These are phyloP conservation scores for Suhomyces wounanorum DNA, from an alignment of 1,139 yeast genomes.

Conservation along the genomic window DNA sequence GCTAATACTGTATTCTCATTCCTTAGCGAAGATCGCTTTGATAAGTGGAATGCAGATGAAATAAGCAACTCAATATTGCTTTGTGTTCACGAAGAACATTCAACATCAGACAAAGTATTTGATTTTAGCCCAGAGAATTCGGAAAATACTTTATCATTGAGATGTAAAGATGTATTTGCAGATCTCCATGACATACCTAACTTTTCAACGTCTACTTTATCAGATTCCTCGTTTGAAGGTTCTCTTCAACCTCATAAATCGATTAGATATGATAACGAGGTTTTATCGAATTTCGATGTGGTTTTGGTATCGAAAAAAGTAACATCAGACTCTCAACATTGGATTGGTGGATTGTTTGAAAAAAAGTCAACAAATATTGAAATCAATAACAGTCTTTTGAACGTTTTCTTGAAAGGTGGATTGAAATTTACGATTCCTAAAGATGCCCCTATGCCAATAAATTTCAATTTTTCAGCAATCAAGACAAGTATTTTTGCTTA, in stretches of 20 bases:
- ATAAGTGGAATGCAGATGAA: conserved; percentile 8
- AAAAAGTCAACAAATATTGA: conserved; percentile 23
- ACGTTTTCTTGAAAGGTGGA: conserved; percentile 33
- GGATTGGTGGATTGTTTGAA: conserved; percentile 32
- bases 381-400: conserved; percentile 36
- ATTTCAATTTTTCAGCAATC: conserved; percentile 53
- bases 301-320: conserved; percentile 42
- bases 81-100: conserved; percentile 14
- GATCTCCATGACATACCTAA: conserved; percentile 48
- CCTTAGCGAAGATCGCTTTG: conserved; percentile 17
- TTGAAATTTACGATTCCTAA: conserved; percentile 44
- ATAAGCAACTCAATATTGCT: conserved; percentile 17
- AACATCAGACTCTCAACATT: conserved; percentile 26
- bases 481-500: conserved; percentile 68
- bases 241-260: conserved; percentile 48
- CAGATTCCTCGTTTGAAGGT: conserved; percentile 58
- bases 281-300: conserved; percentile 45
- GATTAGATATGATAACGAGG: conserved; percentile 37
- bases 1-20: conserved; percentile 18
- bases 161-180: conserved; percentile 45
- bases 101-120: conserved; percentile 4
- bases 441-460: conserved; percentile 48
- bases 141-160: conserved; percentile 24
- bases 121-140: conserved; percentile 29
- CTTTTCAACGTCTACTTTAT: conserved; percentile 35